Percentiles rank a stretch among this genome's conserved stretches.
phyloP scores from a whole-genome alignment of 495 filamentous ascomycete species.

The Penicillium crystallinum region DNA sequence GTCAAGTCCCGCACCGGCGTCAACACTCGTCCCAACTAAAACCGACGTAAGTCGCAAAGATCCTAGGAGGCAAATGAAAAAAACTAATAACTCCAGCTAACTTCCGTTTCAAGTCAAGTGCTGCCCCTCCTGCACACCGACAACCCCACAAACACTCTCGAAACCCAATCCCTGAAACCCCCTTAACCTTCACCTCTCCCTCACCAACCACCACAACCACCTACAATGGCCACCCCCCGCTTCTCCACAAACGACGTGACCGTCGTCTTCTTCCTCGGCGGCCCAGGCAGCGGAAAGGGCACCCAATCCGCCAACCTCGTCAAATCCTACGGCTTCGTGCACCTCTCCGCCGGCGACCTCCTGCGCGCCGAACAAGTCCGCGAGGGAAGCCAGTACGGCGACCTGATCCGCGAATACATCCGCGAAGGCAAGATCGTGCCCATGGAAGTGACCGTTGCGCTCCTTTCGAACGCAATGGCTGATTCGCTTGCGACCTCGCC shows the following conservation, averaged over 20 bases:
- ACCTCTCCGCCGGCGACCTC: conserved; percentile 90
- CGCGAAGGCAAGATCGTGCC: conserved; percentile 91
- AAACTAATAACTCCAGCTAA: conserved; percentile 5
- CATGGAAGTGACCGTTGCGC: conserved; percentile 93
- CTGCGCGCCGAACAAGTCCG: conserved; percentile 90
- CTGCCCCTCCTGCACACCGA: conserved; percentile 10
- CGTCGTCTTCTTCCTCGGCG: conserved; percentile 65
- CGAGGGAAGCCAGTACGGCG: conserved; percentile 76
- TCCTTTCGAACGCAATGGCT: conserved; percentile 90
- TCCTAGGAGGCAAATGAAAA: no score
- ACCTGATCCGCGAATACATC: conserved; percentile 86
- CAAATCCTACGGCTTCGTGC: conserved; percentile 82
- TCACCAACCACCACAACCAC: neutral
- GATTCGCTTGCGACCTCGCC: conserved; percentile 42
- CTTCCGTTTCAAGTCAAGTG: conserved; percentile 3
- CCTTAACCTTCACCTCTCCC: neutral
- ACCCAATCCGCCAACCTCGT: conserved; percentile 86
- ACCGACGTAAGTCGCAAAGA: neutral
- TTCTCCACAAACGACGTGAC: conserved; percentile 78
- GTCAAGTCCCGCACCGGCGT: conserved; percentile 53
- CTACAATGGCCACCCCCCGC: conserved; percentile 50
- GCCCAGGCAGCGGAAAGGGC: conserved; percentile 53
- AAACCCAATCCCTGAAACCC: conserved; percentile 4
- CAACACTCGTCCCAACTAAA: conserved; percentile 8
- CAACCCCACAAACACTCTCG: conserved; percentile 8